A percentile compares a stretch with the other conserved stretches of the same genome.
Evolutionary conservation across 164 flowering plant genomes (phyloP).

Genomic region (Umbilicus rupestris): DNA sequence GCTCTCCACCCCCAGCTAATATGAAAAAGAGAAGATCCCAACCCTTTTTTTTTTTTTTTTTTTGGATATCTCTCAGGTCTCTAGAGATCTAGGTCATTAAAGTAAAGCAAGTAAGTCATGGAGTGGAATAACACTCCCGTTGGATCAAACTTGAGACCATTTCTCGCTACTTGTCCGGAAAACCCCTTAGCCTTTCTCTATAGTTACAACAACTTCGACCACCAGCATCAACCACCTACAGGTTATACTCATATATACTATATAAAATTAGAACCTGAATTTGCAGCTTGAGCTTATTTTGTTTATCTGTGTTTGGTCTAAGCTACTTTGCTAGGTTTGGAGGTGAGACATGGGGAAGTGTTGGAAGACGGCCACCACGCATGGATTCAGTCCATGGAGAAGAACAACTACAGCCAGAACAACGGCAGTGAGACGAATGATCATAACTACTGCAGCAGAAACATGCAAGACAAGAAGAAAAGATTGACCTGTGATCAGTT

Average conservation of each 20-base stretch:
- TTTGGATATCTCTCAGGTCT: background rate
- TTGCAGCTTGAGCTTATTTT: background rate
- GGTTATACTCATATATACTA: background rate
- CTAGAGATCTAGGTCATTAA: background rate
- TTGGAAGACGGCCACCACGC: constrained; percentile 9
- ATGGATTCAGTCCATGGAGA: constrained; percentile 10
- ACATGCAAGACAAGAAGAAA: constrained; percentile 48
- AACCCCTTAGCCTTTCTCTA: constrained; percentile 32
- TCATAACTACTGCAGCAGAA: constrained; percentile 8
- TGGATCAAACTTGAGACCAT: constrained; percentile 20
- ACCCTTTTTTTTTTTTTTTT: background rate
- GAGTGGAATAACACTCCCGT: background rate
- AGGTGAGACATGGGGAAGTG: constrained; percentile 13
- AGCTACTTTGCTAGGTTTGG: constrained; percentile 17
- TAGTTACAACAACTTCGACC: constrained; percentile 18
- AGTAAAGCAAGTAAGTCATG: background rate
- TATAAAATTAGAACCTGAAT: background rate
- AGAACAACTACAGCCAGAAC: background rate
- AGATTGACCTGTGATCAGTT: constrained; percentile 54
- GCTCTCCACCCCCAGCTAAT: no score
- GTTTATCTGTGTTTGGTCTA: background rate
- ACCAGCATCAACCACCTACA: constrained; percentile 22
- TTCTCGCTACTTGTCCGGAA: constrained; percentile 24
- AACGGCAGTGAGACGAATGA: background rate
- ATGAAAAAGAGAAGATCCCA: background rate